A percentile compares a stretch with the other conserved stretches of the same genome.
Evolutionary conservation across 2,329 filamentous ascomycete species (phyloP).

Genomic region (Arthrinium phaeospermum): DNA sequence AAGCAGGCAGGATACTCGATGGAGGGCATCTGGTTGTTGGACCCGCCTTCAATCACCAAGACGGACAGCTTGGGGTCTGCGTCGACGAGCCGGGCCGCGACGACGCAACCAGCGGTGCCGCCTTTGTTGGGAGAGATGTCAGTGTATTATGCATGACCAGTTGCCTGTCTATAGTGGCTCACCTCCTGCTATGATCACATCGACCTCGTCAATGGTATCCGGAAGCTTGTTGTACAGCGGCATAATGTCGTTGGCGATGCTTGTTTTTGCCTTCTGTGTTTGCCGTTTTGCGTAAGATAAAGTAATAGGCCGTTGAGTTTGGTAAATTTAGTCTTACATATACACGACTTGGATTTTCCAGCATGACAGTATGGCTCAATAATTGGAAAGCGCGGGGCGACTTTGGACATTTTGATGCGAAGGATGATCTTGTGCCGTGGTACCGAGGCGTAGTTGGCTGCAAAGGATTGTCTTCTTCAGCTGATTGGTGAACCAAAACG

Average conservation of each 20-base stretch:
- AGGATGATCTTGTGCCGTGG: too few relatives aligned
- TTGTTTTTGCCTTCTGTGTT: too few relatives aligned
- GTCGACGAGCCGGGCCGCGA: slow-evolving; percentile 20
- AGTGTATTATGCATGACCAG: background rate
- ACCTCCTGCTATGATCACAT: slow-evolving; percentile 39
- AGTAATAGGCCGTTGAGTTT: background rate
- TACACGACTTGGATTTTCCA: too few relatives aligned
- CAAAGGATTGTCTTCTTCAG: too few relatives aligned
- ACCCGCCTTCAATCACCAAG: slow-evolving; percentile 20
- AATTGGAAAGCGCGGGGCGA: too few relatives aligned
- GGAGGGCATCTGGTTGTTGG: slow-evolving; percentile 18
- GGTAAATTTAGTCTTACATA: too few relatives aligned
- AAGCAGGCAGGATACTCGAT: slow-evolving; percentile 54
- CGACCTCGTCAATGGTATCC: slow-evolving; percentile 32
- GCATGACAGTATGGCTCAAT: too few relatives aligned
- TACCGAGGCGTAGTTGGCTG: too few relatives aligned
- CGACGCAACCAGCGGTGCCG: slow-evolving; percentile 19
- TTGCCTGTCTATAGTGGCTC: background rate
- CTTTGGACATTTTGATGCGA: too few relatives aligned
- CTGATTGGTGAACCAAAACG: too few relatives aligned
- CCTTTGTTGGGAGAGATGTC: background rate
- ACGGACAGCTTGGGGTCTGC: slow-evolving; percentile 18
- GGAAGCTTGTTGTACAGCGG: slow-evolving; percentile 32
- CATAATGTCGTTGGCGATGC: slow-evolving; percentile 24
- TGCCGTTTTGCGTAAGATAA: background rate